Evolutionary conservation across 1,139 yeast genomes (phyloP).

Genomic region (Pichiaceae sp.): DNA sequence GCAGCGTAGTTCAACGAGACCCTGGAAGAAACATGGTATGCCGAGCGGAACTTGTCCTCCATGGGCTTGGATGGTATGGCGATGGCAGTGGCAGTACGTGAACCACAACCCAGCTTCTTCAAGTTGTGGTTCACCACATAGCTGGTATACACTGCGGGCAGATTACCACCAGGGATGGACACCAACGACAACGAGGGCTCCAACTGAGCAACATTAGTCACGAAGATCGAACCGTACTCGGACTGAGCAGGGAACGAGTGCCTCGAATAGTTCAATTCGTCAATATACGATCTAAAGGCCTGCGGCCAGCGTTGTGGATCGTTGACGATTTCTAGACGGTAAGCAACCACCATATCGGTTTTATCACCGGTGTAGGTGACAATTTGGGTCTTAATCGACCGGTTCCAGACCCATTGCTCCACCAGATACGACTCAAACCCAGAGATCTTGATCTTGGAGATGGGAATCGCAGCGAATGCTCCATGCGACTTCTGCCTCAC

Average conservation of each 20-base stretch:
- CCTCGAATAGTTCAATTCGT: constrained; percentile 53
- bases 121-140: constrained; percentile 72
- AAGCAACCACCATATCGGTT: constrained; percentile 52
- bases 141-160: constrained; percentile 37
- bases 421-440: constrained; percentile 89
- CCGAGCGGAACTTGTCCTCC: constrained; percentile 73
- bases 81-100: constrained; percentile 68
- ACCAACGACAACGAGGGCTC: constrained; percentile 66
- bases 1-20: constrained; percentile 61
- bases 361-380: constrained; percentile 81
- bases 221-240: constrained; percentile 53
- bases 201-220: constrained; percentile 72
- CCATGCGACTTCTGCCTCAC: constrained; percentile 5
- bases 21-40: constrained; percentile 50
- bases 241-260: constrained; percentile 51
- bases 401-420: constrained; percentile 85
- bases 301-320: constrained; percentile 49
- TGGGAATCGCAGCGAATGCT: constrained; percentile 2
- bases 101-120: constrained; percentile 73
- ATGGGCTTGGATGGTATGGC: constrained; percentile 67
- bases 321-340: constrained; percentile 50
- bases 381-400: constrained; percentile 60
- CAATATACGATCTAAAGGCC: constrained; percentile 50
- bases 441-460: constrained; percentile 33
- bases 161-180: constrained; percentile 57